These are phyloP conservation scores for Globisporangium cystogenes DNA, from an alignment of 352 stramenopile genomes.

Conservation along the genomic window DNA sequence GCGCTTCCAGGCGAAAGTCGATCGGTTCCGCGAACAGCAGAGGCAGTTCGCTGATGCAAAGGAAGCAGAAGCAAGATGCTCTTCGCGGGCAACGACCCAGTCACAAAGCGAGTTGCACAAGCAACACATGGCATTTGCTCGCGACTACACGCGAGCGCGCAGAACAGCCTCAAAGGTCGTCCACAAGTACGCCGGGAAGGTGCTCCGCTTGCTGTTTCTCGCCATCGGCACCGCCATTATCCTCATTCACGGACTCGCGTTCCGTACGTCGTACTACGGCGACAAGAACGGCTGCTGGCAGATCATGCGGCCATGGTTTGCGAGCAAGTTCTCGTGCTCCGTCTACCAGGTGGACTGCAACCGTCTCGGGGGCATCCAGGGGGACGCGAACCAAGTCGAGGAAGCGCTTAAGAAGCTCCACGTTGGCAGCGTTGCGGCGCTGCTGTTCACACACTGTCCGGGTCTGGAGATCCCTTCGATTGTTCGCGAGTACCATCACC, in stretches of 20 bases:
- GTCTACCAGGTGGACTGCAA: slow-evolving; percentile 36
- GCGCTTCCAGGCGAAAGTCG: slow-evolving; percentile 10
- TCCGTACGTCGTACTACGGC: slow-evolving; percentile 11
- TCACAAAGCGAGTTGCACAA: not conserved
- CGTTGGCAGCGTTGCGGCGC: slow-evolving; percentile 16
- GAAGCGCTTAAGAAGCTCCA: slow-evolving; percentile 20
- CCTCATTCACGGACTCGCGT: slow-evolving; percentile 13
- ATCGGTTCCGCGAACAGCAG: slow-evolving; percentile 5
- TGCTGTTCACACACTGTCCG: slow-evolving; percentile 49
- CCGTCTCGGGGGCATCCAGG: slow-evolving; percentile 1
- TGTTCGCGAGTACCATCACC: slow-evolving; percentile 25
- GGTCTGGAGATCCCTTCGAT: slow-evolving; percentile 23
- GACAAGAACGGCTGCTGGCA: slow-evolving; percentile 18
- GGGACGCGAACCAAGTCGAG: slow-evolving; percentile 6
- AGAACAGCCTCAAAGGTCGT: not conserved
- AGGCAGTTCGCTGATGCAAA: slow-evolving; percentile 1
- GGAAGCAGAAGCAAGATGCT: not conserved
- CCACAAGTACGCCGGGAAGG: slow-evolving; percentile 22
- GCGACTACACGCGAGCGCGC: not conserved
- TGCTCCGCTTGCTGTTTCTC: slow-evolving; percentile 18
- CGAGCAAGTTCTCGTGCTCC: slow-evolving; percentile 23
- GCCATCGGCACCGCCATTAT: slow-evolving; percentile 5
- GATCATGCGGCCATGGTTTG: slow-evolving; percentile 23
- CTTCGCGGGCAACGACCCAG: not conserved
- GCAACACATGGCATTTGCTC: not conserved